Base-by-base conservation (phyloP, 768 basidiomycete genomes). In the Auriscalpium vulgare region DNA sequence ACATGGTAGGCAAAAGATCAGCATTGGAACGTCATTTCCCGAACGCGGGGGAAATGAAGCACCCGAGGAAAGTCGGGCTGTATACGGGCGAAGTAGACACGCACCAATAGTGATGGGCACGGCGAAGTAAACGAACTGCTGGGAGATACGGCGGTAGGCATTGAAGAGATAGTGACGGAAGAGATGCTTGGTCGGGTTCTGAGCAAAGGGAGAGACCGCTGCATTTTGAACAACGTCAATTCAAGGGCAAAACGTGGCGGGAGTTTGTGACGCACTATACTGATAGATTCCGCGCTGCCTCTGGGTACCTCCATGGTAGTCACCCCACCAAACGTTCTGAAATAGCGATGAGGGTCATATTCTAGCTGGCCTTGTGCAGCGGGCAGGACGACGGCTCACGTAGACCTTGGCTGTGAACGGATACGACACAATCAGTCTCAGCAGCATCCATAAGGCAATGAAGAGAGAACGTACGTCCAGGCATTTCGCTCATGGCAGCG, bases 261-360 rank as follows among this genome's bases (percentile, higher is more conserved):
- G 4, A 29, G 29, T 4, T 29, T 29, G 29, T 29, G 29, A 79
- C 89, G 70, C 63, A 94, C 91, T 79, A 77, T 94, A 95, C 64
- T 77, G 73, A 49, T 80, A 74, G 54, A 94, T 77, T 50, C 91
- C 91, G 69, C 78, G 88, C 63, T 85, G 83, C 52, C 46, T 56
- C 67, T 83, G 84, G 57, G 76, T 29, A 29, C 29, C 74, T 56
- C 81, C 78, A 62, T 77, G 75, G 55, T 74, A 72, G 70, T 88
- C 84, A 74, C 91, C 91, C 91, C 91, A 95, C 91, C 91, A 94
- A 52, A 85, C 76, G 69, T 78, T 86, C 89, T 93, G 68, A 17
- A n/a, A 46, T 36, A 47, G 14, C 29, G 29, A 29, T 29, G 29
- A 29, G 29, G 4, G 29, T 29, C 50, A 45, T 47, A 47, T 37